These are phyloP conservation scores for Tripterygium wilfordii DNA, from an alignment of 177 flowering plant genomes.

Conservation along the genomic window DNA sequence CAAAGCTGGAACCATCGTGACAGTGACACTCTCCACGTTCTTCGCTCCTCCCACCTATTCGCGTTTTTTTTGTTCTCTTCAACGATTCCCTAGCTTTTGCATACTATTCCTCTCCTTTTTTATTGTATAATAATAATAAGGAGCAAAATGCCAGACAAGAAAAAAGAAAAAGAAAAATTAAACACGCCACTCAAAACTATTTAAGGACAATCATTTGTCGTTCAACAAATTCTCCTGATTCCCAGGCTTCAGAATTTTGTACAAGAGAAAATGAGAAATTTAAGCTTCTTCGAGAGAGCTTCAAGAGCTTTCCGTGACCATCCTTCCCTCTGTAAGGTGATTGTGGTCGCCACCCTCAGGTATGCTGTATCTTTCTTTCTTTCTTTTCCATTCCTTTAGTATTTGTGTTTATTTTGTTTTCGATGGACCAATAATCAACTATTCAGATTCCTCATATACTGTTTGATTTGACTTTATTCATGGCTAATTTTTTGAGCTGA, in stretches of 20 bases:
- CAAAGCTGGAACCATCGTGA: not conserved
- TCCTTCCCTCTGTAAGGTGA: constrained; percentile 28
- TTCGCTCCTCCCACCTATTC: not conserved
- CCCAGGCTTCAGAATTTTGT: too few relatives aligned
- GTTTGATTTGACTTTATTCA: too few relatives aligned
- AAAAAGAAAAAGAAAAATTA: too few relatives aligned
- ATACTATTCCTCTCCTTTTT: not conserved
- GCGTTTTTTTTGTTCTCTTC: too few relatives aligned
- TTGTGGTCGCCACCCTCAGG: constrained; percentile 35
- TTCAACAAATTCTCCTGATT: too few relatives aligned
- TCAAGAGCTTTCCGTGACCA: constrained; percentile 35
- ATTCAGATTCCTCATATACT: not conserved
- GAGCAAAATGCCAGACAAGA: too few relatives aligned
- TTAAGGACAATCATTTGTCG: too few relatives aligned
- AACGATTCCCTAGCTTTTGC: too few relatives aligned
- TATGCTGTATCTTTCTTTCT: constrained; percentile 1
- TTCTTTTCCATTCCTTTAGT: not conserved
- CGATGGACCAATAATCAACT: not conserved
- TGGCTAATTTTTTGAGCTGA: too few relatives aligned
- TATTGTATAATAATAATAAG: not conserved
- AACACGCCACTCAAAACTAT: too few relatives aligned
- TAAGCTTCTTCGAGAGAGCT: constrained; percentile 19
- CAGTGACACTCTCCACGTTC: not conserved
- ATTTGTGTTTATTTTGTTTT: too few relatives aligned
- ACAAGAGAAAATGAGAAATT: constrained; percentile 18